Conservation (phyloP, 2,329 filamentous ascomycete species). For the Neofusicoccum sp. region DNA sequence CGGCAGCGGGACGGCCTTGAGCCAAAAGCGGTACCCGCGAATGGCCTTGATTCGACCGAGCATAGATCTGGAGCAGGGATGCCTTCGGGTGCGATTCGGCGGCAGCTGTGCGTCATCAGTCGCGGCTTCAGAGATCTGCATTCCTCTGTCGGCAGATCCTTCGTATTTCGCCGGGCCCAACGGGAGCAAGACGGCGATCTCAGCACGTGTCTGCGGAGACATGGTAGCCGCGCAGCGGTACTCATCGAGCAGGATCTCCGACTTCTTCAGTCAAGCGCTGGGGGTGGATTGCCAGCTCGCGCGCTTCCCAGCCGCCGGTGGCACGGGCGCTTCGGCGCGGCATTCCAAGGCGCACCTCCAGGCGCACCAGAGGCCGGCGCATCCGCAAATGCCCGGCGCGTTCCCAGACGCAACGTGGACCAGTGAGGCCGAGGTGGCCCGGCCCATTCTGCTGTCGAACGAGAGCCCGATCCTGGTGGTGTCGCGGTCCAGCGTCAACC, state of each 20-base stretch:
- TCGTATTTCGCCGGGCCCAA: conserved; percentile 51
- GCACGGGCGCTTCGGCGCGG: conserved; percentile 58
- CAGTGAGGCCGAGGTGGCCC: conserved; percentile 44
- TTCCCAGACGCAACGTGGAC: conserved; percentile 55
- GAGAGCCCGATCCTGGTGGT: conserved; percentile 91
- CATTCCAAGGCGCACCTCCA: conserved; percentile 73
- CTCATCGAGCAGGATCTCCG: conserved; percentile 63
- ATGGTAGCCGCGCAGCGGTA: conserved; percentile 72
- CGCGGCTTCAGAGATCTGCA: conserved; percentile 38
- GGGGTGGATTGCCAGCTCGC: conserved; percentile 82
- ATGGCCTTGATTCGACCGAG: conserved; percentile 83
- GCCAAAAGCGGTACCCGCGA: conserved; percentile 81
- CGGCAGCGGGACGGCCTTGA: conserved; percentile 81
- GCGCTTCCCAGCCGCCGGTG: conserved; percentile 70
- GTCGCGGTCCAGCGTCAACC: conserved; percentile 75
- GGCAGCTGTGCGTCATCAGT: conserved; percentile 38
- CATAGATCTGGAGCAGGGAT: conserved; percentile 69
- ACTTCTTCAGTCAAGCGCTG: conserved; percentile 76
- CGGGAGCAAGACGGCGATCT: conserved; percentile 35
- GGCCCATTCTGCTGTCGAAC: conserved; percentile 80
- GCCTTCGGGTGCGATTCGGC: conserved; percentile 63
- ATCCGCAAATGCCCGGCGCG: conserved; percentile 52
- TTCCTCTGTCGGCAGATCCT: conserved; percentile 70
- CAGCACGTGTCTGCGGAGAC: conserved; percentile 81
- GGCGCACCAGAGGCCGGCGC: conserved; percentile 42